Percentiles rank a stretch among this genome's conserved stretches.
Conservation (phyloP, 352 stramenopile species). For the Pythium sukuiense region DNA sequence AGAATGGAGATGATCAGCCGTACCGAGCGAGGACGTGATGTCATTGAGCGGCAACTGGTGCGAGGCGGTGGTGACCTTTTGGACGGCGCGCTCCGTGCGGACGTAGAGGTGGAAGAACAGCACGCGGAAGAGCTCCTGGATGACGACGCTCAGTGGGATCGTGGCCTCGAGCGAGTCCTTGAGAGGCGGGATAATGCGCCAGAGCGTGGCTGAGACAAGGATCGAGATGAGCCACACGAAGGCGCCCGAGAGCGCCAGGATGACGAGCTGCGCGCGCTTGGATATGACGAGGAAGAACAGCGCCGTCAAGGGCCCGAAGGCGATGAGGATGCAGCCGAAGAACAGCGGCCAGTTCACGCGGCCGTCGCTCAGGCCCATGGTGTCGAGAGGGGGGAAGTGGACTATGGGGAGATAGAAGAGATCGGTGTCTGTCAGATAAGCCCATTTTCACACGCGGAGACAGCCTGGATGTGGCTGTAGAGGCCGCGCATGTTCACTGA, state of each 20-base stretch:
- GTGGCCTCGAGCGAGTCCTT: slow-evolving; percentile 75
- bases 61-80: slow-evolving; percentile 70
- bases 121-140: slow-evolving; percentile 70
- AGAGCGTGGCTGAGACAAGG: slow-evolving; percentile 72
- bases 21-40: slow-evolving; percentile 74
- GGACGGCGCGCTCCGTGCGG: slow-evolving; percentile 67
- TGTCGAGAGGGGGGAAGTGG: background rate
- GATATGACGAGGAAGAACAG: slow-evolving; percentile 82
- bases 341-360: slow-evolving; percentile 85
- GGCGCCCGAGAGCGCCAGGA: slow-evolving; percentile 73
- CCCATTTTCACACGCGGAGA: background rate
- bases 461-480: background rate
- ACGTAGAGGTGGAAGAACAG: slow-evolving; percentile 81
- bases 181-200: slow-evolving; percentile 72
- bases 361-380: slow-evolving; percentile 68
- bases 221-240: slow-evolving; percentile 85
- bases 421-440: slow-evolving; percentile 6
- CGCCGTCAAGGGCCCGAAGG: slow-evolving; percentile 67
- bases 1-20: background rate
- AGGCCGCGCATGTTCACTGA: background rate
- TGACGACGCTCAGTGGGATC: slow-evolving; percentile 62
- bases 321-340: slow-evolving; percentile 80
- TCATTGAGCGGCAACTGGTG: slow-evolving; percentile 86
- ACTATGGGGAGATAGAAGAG: slow-evolving; percentile 8
- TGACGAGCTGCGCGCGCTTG: slow-evolving; percentile 82